phyloP scores from a whole-genome alignment of 768 basidiomycete species.

The Daedalea quercina region DNA sequence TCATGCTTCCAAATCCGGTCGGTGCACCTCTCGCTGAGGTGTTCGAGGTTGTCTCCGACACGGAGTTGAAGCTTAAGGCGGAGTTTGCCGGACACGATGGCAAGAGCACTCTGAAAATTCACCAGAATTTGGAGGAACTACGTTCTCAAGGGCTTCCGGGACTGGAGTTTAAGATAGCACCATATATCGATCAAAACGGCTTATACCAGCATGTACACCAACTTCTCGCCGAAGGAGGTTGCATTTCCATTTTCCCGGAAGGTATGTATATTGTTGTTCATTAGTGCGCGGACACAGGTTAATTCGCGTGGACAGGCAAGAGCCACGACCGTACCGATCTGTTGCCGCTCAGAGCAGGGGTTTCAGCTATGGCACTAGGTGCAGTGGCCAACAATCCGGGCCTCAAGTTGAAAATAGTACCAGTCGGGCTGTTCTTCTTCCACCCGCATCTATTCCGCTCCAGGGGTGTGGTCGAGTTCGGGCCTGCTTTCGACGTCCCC shows the following conservation, averaged over 20 bases:
- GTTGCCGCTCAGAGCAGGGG: slow-evolving; percentile 96
- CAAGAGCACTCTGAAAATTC: slow-evolving; percentile 58
- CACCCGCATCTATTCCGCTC: slow-evolving; percentile 76
- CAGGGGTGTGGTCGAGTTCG: slow-evolving; percentile 96
- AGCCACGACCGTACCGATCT: slow-evolving; percentile 97
- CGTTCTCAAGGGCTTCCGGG: slow-evolving; percentile 51
- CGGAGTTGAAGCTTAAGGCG: slow-evolving; percentile 73
- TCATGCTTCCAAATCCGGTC: slow-evolving; percentile 78
- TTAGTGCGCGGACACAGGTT: neutral
- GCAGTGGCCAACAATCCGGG: slow-evolving; percentile 91
- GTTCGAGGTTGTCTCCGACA: slow-evolving; percentile 83
- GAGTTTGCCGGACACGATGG: slow-evolving; percentile 85
- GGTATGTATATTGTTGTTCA: slow-evolving; percentile 36
- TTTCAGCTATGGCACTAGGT: slow-evolving; percentile 95
- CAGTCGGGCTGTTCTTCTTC: slow-evolving; percentile 39
- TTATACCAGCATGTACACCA: slow-evolving; percentile 95
- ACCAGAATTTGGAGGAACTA: slow-evolving; percentile 60
- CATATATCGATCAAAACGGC: slow-evolving; percentile 87
- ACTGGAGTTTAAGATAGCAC: slow-evolving; percentile 74
- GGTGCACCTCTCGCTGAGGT: slow-evolving; percentile 79
- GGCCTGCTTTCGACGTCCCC: slow-evolving; percentile 89
- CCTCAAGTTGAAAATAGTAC: slow-evolving; percentile 83
- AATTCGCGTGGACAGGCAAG: slow-evolving; percentile 57
- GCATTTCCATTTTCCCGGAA: slow-evolving; percentile 98
- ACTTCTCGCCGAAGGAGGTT: slow-evolving; percentile 75